A percentile compares a stretch with the other conserved stretches of the same genome.
phyloP scores from a whole-genome alignment of 2,329 filamentous ascomycete genomes.

The Calonectria hawksworthii region DNA sequence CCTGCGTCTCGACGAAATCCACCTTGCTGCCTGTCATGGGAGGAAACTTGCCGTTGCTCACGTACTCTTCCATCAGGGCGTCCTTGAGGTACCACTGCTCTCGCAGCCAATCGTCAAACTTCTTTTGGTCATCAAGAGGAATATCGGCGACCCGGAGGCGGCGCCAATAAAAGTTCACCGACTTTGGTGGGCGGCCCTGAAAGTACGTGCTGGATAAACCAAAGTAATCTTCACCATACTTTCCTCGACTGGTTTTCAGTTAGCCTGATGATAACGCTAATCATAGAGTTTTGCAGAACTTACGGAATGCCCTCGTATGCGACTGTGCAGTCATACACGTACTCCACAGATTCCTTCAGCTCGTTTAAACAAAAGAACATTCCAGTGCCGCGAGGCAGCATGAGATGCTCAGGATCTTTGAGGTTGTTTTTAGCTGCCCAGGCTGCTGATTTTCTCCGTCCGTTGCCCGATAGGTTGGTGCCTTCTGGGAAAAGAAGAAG shows the following conservation, averaged over 20 bases:
- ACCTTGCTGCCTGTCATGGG: slow-evolving; percentile 67
- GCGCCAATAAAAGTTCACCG: slow-evolving; percentile 97
- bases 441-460: slow-evolving; percentile 76
- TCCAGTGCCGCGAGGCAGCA: slow-evolving; percentile 86
- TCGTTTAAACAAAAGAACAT: slow-evolving; percentile 85
- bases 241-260: slow-evolving; percentile 70
- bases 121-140: slow-evolving; percentile 78
- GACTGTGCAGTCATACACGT: slow-evolving; percentile 93
- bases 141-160: slow-evolving; percentile 86
- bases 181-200: slow-evolving; percentile 89
- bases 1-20: slow-evolving; percentile 70
- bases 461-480: slow-evolving; percentile 82
- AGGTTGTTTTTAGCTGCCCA: slow-evolving; percentile 85
- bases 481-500: slow-evolving; percentile 89
- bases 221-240: slow-evolving; percentile 93
- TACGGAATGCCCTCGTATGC: slow-evolving; percentile 95
- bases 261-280: slow-evolving; percentile 28
- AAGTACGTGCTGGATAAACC: slow-evolving; percentile 90
- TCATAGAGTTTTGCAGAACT: slow-evolving; percentile 56
- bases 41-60: slow-evolving; percentile 84
- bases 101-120: slow-evolving; percentile 88
- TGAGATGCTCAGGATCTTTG: slow-evolving; percentile 79
- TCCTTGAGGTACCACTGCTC: slow-evolving; percentile 96
- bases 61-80: slow-evolving; percentile 85
- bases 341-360: slow-evolving; percentile 80